These are phyloP conservation scores for Krasilnikovozyma curviuscula DNA, from an alignment of 768 basidiomycete species.

Conservation along the genomic window DNA sequence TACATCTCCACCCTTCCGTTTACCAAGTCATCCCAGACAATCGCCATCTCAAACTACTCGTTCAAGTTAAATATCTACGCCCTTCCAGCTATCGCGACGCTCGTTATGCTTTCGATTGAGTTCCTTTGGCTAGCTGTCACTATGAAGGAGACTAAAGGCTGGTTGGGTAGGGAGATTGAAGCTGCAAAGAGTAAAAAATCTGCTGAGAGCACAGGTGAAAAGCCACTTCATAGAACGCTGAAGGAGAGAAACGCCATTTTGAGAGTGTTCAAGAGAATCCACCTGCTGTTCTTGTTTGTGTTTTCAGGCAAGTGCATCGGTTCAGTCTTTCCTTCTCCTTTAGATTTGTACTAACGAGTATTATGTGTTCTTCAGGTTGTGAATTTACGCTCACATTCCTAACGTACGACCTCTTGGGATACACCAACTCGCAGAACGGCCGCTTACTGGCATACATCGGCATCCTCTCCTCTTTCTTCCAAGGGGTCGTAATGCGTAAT, in stretches of 20 bases:
- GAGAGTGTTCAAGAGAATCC: constrained; percentile 42
- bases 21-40: constrained; percentile 27
- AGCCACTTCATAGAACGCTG: constrained; percentile 7
- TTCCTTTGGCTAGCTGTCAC: constrained; percentile 53
- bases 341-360: background rate
- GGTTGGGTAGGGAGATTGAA: constrained; percentile 16
- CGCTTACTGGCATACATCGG: constrained; percentile 62
- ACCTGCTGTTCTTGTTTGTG: constrained; percentile 67
- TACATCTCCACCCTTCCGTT: constrained; percentile 75
- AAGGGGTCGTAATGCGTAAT: background rate
- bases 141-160: constrained; percentile 71
- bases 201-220: constrained; percentile 13
- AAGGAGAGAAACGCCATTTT: constrained; percentile 37
- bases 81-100: constrained; percentile 63
- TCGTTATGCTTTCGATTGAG: constrained; percentile 57
- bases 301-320: constrained; percentile 48
- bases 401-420: constrained; percentile 40
- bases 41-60: background rate
- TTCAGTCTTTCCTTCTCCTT: constrained; percentile 47
- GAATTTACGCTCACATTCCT: background rate
- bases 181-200: constrained; percentile 9
- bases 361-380: background rate
- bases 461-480: constrained; percentile 42
- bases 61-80: constrained; percentile 72
- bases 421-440: constrained; percentile 77